phyloP scores from a whole-genome alignment of 1,284 basidiomycete species.

The Pholiota adiposa region DNA sequence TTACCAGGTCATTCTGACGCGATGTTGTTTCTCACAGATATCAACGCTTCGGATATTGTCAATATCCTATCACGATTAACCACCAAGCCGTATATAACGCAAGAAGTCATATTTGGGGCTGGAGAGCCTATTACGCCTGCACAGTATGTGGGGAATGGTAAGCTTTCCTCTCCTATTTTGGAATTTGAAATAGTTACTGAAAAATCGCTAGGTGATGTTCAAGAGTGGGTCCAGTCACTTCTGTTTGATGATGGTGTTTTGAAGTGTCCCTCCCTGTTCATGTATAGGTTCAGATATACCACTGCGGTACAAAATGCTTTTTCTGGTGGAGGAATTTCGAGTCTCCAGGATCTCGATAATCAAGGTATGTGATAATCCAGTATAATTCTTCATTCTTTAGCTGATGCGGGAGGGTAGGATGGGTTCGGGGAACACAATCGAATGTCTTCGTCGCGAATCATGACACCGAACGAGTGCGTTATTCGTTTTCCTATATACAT shows the following conservation, averaged over 20 bases:
- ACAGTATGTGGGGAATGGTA: conserved; percentile 58
- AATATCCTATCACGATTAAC: conserved; percentile 55
- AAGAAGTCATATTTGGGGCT: conserved; percentile 60
- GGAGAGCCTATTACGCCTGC: conserved; percentile 59
- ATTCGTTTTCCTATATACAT: not conserved
- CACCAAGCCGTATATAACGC: conserved; percentile 54
- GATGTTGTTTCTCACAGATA: no score
- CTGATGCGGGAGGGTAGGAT: conserved; percentile 41
- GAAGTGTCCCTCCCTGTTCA: not conserved
- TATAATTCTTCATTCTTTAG: not conserved
- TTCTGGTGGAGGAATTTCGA: conserved; percentile 51
- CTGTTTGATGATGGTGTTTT: not conserved
- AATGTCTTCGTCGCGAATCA: conserved; percentile 75
- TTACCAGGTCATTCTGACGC: no score
- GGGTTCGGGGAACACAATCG: conserved; percentile 56
- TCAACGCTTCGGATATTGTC: conserved; percentile 52
- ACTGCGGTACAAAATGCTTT: conserved; percentile 56
- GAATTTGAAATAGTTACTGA: not conserved
- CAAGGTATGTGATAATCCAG: conserved; percentile 38
- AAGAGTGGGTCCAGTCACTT: conserved; percentile 50
- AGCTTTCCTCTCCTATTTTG: conserved; percentile 12
- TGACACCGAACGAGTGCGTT: conserved; percentile 66
- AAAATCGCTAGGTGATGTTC: conserved; percentile 53
- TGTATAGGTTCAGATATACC: conserved; percentile 68
- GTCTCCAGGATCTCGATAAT: conserved; percentile 58